Conservation (phyloP, 176 grass and related monocot species). For the Triticum timopheevii region DNA sequence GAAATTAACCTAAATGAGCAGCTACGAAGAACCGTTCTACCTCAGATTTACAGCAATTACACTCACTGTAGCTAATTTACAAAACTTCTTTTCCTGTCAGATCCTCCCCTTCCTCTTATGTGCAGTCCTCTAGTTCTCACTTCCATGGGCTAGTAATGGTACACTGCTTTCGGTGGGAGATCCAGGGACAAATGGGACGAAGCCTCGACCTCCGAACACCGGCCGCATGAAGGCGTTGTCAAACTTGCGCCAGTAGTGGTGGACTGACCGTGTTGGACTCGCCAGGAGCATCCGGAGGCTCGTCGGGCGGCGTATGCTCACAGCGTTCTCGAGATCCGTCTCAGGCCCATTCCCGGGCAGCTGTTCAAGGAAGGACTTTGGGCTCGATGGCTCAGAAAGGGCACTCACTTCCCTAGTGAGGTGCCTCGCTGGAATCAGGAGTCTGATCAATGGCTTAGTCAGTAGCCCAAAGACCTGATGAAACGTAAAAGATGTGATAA, state of each 20-base stretch:
- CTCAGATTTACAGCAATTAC: constrained; percentile 18
- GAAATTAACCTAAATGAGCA: constrained; percentile 12
- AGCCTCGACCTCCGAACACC: constrained; percentile 79
- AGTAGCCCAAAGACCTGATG: constrained; percentile 84
- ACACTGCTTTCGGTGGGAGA: constrained; percentile 60
- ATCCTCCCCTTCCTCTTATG: not conserved
- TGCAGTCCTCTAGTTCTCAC: not conserved
- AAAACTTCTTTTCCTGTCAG: constrained; percentile 16
- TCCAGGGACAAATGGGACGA: constrained; percentile 65
- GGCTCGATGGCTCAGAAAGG: constrained; percentile 65
- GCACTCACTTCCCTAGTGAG: constrained; percentile 52
- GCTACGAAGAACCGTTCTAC: constrained; percentile 10
- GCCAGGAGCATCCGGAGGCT: constrained; percentile 69
- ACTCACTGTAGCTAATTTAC: constrained; percentile 30
- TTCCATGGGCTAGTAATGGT: constrained; percentile 23
- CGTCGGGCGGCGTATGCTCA: constrained; percentile 47
- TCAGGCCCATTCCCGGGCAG: constrained; percentile 36
- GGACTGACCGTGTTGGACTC: constrained; percentile 61
- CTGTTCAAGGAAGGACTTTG: constrained; percentile 66
- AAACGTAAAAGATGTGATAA: not conserved
- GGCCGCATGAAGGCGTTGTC: constrained; percentile 82
- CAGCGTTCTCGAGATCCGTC: constrained; percentile 21
- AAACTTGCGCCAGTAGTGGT: constrained; percentile 89
- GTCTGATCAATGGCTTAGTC: constrained; percentile 77
- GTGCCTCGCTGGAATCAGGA: constrained; percentile 52